A percentile compares a stretch with the other conserved stretches of the same genome.
Conservation (phyloP, 164 flowering plant species). For the Vitis riparia region DNA sequence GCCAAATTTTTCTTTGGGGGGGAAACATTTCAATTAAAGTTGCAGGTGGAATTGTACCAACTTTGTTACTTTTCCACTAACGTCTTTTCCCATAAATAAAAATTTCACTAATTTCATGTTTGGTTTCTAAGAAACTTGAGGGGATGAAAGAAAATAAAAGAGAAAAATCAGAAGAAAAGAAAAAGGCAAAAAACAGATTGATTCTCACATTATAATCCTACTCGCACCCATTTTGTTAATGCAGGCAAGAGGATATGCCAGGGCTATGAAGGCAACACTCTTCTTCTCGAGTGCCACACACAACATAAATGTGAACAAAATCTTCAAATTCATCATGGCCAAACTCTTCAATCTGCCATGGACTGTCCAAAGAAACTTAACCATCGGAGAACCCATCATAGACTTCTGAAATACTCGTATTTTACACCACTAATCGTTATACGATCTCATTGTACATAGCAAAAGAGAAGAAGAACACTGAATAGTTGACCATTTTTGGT, state of each 20-base stretch:
- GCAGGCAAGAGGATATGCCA: slow-evolving; percentile 90
- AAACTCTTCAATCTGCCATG: slow-evolving; percentile 87
- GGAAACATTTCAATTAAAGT: slow-evolving; percentile 5
- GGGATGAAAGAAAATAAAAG: too few species aligned
- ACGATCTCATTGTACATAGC: slow-evolving; percentile 8
- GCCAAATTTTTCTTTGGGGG: neutral
- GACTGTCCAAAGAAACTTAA: slow-evolving; percentile 72
- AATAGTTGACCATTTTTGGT: too few species aligned
- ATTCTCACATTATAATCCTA: too few species aligned
- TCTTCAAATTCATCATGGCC: slow-evolving; percentile 92
- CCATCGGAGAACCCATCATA: slow-evolving; percentile 86
- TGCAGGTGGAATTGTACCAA: neutral
- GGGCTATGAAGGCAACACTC: slow-evolving; percentile 85
- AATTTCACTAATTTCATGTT: too few species aligned
- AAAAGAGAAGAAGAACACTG: neutral
- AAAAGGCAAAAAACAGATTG: neutral
- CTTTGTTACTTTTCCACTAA: too few species aligned
- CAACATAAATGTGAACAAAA: slow-evolving; percentile 93
- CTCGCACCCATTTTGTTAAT: neutral
- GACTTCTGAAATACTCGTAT: slow-evolving; percentile 43
- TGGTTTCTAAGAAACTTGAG: too few species aligned
- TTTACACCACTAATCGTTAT: neutral
- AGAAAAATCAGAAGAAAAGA: too few species aligned
- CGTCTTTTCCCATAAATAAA: too few species aligned
- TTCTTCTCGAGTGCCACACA: slow-evolving; percentile 94